phyloP scores from a whole-genome alignment of 768 basidiomycete genomes.

The Boletus huronensis region DNA sequence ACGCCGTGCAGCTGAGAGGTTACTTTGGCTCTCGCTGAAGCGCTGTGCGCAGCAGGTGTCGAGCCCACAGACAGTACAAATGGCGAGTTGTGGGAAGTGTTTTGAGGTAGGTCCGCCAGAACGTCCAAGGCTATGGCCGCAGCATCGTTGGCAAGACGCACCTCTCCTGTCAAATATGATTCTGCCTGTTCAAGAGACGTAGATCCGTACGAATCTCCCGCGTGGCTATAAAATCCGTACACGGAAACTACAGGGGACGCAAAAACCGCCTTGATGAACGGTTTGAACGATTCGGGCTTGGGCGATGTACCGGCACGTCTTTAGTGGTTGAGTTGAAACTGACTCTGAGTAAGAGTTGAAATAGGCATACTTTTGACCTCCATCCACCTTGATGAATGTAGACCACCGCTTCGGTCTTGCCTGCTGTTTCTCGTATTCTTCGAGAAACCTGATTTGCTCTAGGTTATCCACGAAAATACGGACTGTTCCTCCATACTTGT shows the following conservation, averaged over 20 bases:
- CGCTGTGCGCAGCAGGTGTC: slow-evolving; percentile 85
- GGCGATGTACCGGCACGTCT: slow-evolving; percentile 74
- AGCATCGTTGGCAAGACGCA: slow-evolving; percentile 64
- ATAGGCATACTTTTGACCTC: slow-evolving; percentile 63
- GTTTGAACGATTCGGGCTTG: slow-evolving; percentile 49
- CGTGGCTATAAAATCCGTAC: slow-evolving; percentile 84
- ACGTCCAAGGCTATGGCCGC: slow-evolving; percentile 53
- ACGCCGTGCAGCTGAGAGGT: slow-evolving; percentile 50
- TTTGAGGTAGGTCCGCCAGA: slow-evolving; percentile 36
- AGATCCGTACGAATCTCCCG: slow-evolving; percentile 74
- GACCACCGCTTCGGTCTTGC: slow-evolving; percentile 55
- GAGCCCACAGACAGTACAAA: slow-evolving; percentile 81
- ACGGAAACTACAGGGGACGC: slow-evolving; percentile 55
- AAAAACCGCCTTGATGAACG: slow-evolving; percentile 51
- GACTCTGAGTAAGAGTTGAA: background rate
- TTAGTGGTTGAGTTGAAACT: slow-evolving; percentile 13
- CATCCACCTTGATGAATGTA: slow-evolving; percentile 77
- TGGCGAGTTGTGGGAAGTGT: slow-evolving; percentile 36
- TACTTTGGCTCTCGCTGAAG: slow-evolving; percentile 49
- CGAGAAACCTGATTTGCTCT: slow-evolving; percentile 63
- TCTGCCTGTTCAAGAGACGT: slow-evolving; percentile 63
- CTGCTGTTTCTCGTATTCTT: slow-evolving; percentile 50
- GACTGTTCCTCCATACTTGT: slow-evolving; percentile 52
- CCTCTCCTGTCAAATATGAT: slow-evolving; percentile 63
- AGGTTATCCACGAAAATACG: slow-evolving; percentile 75